Evolutionary conservation across 495 filamentous ascomycete genomes (phyloP).

Genomic region (Symbiotaphrina buchneri): DNA sequence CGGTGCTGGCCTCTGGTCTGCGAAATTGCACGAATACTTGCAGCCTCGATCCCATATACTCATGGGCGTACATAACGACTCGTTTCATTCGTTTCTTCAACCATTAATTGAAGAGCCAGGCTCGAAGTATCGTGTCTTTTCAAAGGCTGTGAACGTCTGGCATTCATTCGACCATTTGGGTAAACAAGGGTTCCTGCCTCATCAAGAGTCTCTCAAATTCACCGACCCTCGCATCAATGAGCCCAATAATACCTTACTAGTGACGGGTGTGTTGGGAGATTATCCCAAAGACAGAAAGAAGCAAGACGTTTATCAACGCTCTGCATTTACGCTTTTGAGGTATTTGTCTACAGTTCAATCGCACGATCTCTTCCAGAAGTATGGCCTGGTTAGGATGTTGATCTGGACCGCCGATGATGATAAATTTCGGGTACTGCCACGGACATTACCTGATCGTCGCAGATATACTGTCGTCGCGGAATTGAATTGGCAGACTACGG

Average conservation of each 20-base stretch:
- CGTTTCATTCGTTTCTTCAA: constrained; percentile 33
- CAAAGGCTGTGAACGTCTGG: constrained; percentile 23
- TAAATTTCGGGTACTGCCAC: constrained; percentile 24
- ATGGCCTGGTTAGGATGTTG: constrained; percentile 51
- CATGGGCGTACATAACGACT: constrained; percentile 34
- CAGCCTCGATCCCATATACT: constrained; percentile 62
- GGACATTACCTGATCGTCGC: constrained; percentile 21
- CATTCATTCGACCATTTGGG: constrained; percentile 25
- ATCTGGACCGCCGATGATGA: constrained; percentile 31
- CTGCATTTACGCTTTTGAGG: no score
- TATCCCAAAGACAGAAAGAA: not conserved
- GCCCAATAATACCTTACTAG: constrained; percentile 42
- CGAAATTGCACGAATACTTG: constrained; percentile 46
- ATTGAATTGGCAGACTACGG: constrained; percentile 4
- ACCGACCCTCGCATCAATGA: constrained; percentile 12
- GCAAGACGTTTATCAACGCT: no score
- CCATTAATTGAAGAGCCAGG: constrained; percentile 32
- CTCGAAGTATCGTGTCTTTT: constrained; percentile 28
- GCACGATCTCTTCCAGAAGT: constrained; percentile 26
- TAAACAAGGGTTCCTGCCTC: constrained; percentile 20
- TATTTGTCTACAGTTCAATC: constrained; percentile 16
- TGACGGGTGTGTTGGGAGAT: constrained; percentile 20
- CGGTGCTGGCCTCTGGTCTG: constrained; percentile 49
- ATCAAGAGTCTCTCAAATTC: constrained; percentile 15
- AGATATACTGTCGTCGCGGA: constrained; percentile 33